Conservation (phyloP, 2,329 filamentous ascomycete species). For the Akanthomyces lecanii region DNA sequence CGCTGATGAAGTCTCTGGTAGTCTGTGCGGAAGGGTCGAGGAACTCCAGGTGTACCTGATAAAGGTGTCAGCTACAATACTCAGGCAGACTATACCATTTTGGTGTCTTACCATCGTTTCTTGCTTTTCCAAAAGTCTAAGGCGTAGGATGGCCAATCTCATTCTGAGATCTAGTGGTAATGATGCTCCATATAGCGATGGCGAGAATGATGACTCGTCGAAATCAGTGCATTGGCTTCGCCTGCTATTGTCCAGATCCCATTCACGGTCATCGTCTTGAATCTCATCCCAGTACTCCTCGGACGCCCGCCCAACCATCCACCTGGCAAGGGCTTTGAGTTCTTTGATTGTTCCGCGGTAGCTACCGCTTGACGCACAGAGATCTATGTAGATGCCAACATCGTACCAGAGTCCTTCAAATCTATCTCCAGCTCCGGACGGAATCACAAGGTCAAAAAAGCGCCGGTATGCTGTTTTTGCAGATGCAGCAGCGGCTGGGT, state of each 20-base stretch:
- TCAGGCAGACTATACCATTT: constrained; percentile 16
- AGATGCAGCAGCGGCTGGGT: constrained; percentile 33
- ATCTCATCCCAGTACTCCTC: constrained; percentile 75
- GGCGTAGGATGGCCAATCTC: constrained; percentile 78
- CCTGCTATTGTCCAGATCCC: constrained; percentile 71
- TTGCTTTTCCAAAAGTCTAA: constrained; percentile 61
- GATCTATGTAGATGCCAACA: constrained; percentile 77
- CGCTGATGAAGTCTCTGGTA: constrained; percentile 47
- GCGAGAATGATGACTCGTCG: constrained; percentile 46
- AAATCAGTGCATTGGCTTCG: constrained; percentile 60
- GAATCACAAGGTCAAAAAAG: constrained; percentile 41
- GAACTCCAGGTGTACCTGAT: constrained; percentile 62
- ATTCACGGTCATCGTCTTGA: constrained; percentile 78
- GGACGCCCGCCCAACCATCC: constrained; percentile 70
- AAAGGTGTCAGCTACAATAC: constrained; percentile 13
- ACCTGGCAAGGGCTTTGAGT: constrained; percentile 70
- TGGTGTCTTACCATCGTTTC: constrained; percentile 65
- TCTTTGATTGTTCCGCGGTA: constrained; percentile 63
- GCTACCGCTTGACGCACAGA: constrained; percentile 62
- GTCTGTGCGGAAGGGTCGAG: constrained; percentile 59
- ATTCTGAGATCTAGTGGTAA: constrained; percentile 79
- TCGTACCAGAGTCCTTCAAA: constrained; percentile 67
- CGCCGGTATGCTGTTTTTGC: constrained; percentile 47
- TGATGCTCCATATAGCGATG: constrained; percentile 61
- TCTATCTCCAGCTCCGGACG: constrained; percentile 29